A percentile compares a stretch with the other conserved stretches of the same genome.
Evolutionary conservation across 495 filamentous ascomycete genomes (phyloP).

Genomic region (Hypoxylon lienhwacheense): DNA sequence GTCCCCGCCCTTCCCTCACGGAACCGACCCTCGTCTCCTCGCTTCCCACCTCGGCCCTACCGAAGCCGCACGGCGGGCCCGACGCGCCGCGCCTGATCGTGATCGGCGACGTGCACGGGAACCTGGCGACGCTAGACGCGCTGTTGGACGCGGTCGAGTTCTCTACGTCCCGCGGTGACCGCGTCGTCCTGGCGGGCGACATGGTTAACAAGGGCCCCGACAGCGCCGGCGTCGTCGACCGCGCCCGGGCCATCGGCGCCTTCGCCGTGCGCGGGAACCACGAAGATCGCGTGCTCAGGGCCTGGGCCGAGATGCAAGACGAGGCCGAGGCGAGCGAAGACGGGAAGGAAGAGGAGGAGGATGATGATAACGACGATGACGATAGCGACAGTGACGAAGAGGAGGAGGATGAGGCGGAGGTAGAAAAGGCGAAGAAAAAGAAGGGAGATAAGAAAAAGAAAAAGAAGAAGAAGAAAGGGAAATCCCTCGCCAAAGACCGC

Average conservation of each 20-base stretch:
- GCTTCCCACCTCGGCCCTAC: slow-evolving; percentile 44
- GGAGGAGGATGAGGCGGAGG: slow-evolving; percentile 4
- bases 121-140: slow-evolving; percentile 62
- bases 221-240: slow-evolving; percentile 73
- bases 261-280: slow-evolving; percentile 90
- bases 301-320: slow-evolving; percentile 27
- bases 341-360: background rate
- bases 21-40: slow-evolving; percentile 39
- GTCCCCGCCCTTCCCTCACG: slow-evolving; percentile 37
- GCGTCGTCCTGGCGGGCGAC: slow-evolving; percentile 82
- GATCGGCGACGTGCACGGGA: slow-evolving; percentile 91
- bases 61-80: slow-evolving; percentile 13
- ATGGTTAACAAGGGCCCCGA: slow-evolving; percentile 88
- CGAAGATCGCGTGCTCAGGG: slow-evolving; percentile 75
- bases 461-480: slow-evolving; percentile 4
- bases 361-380: slow-evolving; percentile 1
- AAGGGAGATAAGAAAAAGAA: slow-evolving; percentile 21
- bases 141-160: slow-evolving; percentile 72
- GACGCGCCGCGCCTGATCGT: slow-evolving; percentile 59
- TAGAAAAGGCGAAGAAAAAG: slow-evolving; percentile 6
- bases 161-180: slow-evolving; percentile 60
- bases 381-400: too few relatives aligned
- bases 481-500: slow-evolving; percentile 25
- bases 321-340: background rate
- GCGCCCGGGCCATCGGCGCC: slow-evolving; percentile 68